These are phyloP conservation scores for Mortierella sp. DNA, from an alignment of 371 early-diverging fungal genomes.

Conservation along the genomic window DNA sequence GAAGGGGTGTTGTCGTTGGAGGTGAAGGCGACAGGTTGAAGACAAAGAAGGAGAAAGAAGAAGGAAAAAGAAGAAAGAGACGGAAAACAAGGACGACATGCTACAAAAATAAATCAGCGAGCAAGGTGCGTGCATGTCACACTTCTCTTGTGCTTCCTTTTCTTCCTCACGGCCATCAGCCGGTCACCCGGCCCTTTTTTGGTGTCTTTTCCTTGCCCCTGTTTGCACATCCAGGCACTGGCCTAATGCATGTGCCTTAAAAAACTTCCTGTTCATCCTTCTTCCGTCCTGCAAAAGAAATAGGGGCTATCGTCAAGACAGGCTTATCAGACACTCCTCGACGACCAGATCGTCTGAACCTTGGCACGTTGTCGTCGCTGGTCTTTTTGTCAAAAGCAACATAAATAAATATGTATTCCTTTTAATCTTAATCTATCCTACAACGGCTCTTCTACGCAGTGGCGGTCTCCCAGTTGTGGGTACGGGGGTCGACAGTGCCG, in stretches of 20 bases:
- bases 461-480: constrained; percentile 39
- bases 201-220: background rate
- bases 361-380: background rate
- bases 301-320: background rate
- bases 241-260: no score
- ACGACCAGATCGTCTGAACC: background rate
- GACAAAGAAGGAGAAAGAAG: background rate
- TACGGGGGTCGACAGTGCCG: constrained; percentile 23
- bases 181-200: background rate
- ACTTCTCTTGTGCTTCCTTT: background rate
- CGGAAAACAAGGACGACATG: background rate
- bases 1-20: background rate
- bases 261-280: background rate
- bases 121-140: constrained; percentile 3
- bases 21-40: background rate
- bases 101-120: background rate
- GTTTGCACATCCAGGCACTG: background rate
- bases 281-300: background rate
- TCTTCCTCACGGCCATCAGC: background rate
- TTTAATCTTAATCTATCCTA: background rate
- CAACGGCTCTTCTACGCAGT: background rate
- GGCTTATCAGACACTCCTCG: background rate
- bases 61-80: background rate
- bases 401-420: background rate
- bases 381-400: background rate